Base-by-base conservation (phyloP, 2,329 filamentous ascomycete species). In the Verticillium longisporum region DNA sequence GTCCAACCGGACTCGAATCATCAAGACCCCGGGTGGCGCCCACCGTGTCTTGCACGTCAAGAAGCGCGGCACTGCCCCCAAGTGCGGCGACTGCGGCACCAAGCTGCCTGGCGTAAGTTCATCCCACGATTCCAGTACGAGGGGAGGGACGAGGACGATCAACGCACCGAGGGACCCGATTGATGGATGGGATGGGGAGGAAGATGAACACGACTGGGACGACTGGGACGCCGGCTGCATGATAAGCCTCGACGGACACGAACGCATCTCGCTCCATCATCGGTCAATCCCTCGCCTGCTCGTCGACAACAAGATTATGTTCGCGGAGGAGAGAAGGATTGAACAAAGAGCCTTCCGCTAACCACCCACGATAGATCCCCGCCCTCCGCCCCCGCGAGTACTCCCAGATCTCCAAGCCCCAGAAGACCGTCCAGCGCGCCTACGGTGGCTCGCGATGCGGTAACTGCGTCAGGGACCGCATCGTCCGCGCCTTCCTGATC, bases 361-460 rank as follows among this genome's bases (percentile, higher is more conserved):
- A 64, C 61, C 3, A 9, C 1, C 56, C 36, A 1, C 41, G 64
- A 72, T 68, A 97, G 92, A 82, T 96, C 75, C 96, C 95, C 74
- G 95, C 96, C 74, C 94, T 99, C 77, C 92, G 95, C 78, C 95
- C 95, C 76, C 93, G 93, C 84, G 91, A 99, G 86, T 99, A 99
- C 84, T 84, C 95, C 73, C 88, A 90, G 78, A 90, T 99, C 83
- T 97, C 93, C 77, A 92, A 94, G 83, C 94, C 96, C 78, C 92
- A 97, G 89, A 99, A 99, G 92, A 97, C 92, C 74, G 95, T 99
- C 78, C 91, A 95, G 85, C 92, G 95, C 74, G 93, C 95, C 75
- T 99, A 99, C 80, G 93, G 95, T 80, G 95, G 95, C 76, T 97
- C 93, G 74, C 91, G 95, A 87, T 99, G 95, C 86, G 92, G 90